Conservation (phyloP, 2,329 filamentous ascomycete species). For the Lanzia echinophila region DNA sequence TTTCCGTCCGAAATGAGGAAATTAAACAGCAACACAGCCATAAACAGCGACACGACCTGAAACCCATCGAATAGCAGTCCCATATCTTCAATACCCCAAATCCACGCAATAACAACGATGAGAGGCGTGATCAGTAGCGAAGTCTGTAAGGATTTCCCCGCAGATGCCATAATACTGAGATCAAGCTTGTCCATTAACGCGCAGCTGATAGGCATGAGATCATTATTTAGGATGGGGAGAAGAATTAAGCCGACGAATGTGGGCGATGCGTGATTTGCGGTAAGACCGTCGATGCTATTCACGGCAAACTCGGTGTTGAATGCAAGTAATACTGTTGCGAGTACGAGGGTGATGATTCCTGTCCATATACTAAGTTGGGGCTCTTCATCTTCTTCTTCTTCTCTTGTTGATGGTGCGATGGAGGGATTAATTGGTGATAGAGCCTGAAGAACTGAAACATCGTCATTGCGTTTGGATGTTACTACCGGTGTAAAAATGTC, state of each 20-base stretch:
- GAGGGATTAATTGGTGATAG: too few relatives aligned
- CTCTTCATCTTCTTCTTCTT: conserved; percentile 8
- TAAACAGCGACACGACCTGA: conserved; percentile 69
- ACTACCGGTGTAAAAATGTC: conserved; percentile 59
- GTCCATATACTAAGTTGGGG: conserved; percentile 11
- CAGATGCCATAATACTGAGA: conserved; percentile 69
- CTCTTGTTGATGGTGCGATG: too few relatives aligned
- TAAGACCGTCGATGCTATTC: conserved; percentile 65
- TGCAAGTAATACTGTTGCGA: conserved; percentile 62
- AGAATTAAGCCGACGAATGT: conserved; percentile 74
- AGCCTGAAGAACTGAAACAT: too few relatives aligned
- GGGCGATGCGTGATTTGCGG: conserved; percentile 64
- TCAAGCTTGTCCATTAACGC: conserved; percentile 71
- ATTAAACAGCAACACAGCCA: conserved; percentile 68
- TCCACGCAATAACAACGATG: conserved; percentile 72
- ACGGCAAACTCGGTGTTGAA: conserved; percentile 72
- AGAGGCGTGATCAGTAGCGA: conserved; percentile 74
- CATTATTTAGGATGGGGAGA: conserved; percentile 73
- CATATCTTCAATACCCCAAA: conserved; percentile 58
- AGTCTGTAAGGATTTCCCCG: conserved; percentile 76
- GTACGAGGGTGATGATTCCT: conserved; percentile 48
- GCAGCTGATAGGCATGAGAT: conserved; percentile 75
- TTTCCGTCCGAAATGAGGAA: conserved; percentile 75
- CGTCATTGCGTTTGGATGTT: conserved; percentile 28
- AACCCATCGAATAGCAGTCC: conserved; percentile 75